Base-by-base conservation (phyloP, 2,329 filamentous ascomycete genomes). In the Fusarium nodosum region DNA sequence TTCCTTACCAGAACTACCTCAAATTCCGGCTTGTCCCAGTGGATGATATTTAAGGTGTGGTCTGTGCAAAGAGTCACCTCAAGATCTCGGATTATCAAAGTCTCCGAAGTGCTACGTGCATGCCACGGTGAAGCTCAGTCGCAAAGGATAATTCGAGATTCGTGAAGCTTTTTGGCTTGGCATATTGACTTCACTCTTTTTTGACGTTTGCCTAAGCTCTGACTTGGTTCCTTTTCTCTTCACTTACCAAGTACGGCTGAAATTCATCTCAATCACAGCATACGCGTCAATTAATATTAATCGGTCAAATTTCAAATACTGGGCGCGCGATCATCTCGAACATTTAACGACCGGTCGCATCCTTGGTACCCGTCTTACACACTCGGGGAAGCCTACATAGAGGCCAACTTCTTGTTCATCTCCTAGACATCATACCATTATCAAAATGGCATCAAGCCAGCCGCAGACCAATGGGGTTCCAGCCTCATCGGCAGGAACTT, bases 401-500 rank as follows among this genome's bases (percentile, higher is more conserved):
- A 41, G 20, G 24, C 16, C 24, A 26, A 7, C 15, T 28, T 11
- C 16, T 22, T 39, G n/a, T 22, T 6, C 2, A 20, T 10, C 10
- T 18, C 22, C 20, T 18, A 44, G 22, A 12, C 24, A 48, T 53
- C 20, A 26, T 56, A 44, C 26, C 26, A 51, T 46, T 13, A 18
- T n/a, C 55, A 72, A 48, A 39, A 80, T 80, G 78, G 70, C 79
- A 26, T 77, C 79, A 8, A 80, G 75, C 56, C 78, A 79, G 47
- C 80, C 85, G 10, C 86, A 88, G 72, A 82, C 85, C 12, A 89
- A 90, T 74, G 87, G 87, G 65, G 79, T 85, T 26, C 77, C 82
- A 2, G 63, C 79, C 22, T 77, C 83, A 38, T 79, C 84, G 10
- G 72, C 79, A 33, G 78, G 75, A 64, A 71, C 75, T 46, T 79